Base-by-base conservation (phyloP, 768 basidiomycete species). In the Rubroboletus satanas region DNA sequence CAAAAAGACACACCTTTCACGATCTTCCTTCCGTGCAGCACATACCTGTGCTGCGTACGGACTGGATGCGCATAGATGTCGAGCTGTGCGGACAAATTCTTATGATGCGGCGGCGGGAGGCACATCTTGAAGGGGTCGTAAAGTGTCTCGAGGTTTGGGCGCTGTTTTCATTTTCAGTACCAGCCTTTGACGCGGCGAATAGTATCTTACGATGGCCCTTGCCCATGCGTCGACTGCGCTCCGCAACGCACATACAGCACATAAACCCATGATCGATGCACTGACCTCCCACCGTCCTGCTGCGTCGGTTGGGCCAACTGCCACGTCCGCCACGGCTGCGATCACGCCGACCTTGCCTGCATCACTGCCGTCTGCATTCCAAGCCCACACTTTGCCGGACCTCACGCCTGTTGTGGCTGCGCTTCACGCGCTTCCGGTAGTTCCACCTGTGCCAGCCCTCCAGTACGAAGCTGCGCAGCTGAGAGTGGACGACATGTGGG, bases 61-160 rank as follows among this genome's bases (percentile, higher is more conserved):
- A 90, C 51, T 75, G 80, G 62, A 88, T 92, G 87, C 80, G 78
- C 47, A 82, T 88, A 39, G 90, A 92, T 62, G 90, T 90, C 36
- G 88, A 87, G 62, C 75, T 92, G 15, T 85, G 85, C 63, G 87
- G 86, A 5, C 85, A 91, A 64, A 66, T 88, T 45, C 74, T 92
- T 21, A 79, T 86, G 59, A 82, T 90, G 82, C 74, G 73, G 33
- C 74, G 89, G 41, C 77, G 89, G 62, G 84, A 85, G 65, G 74
- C 76, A 54, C 88, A 91, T 67, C 73, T 92, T 35, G 74, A 73
- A 51, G 85, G 87, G 63, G 82, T 89, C 31, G 64, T 84, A 12
- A 73, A 77, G 17, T 84, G 82, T 61, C 74, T 89, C 33, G 74
- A 81, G 65, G 87, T 80, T 62, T 26, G 73, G 56, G 29, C 17